Conservation (phyloP, 129 eudicot species). For the Lonicera japonica region DNA sequence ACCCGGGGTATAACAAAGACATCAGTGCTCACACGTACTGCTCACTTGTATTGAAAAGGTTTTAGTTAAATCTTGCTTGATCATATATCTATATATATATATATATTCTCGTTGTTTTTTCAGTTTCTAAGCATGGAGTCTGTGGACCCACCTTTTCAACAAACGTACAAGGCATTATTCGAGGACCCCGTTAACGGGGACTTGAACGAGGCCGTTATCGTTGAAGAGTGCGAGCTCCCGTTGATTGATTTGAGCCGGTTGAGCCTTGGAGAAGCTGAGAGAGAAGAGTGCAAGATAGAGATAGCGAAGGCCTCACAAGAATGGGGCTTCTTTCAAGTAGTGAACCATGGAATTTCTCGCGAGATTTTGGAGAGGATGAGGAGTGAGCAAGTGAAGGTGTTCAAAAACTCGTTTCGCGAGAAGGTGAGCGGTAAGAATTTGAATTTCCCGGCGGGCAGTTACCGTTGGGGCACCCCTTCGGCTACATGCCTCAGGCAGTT, state of each 20-base stretch:
- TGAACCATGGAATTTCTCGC: constrained; percentile 63
- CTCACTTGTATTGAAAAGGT: no score
- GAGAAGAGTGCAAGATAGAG: constrained; percentile 38
- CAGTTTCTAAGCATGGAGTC: constrained; percentile 33
- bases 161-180: constrained; percentile 41
- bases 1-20: no score
- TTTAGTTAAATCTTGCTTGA: no score
- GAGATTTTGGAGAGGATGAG: constrained; percentile 58
- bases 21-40: no score
- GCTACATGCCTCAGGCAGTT: constrained; percentile 56
- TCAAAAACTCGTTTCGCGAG: constrained; percentile 50
- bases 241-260: constrained; percentile 55
- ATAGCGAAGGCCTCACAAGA: constrained; percentile 67
- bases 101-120: no score
- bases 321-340: constrained; percentile 91
- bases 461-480: constrained; percentile 71
- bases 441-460: constrained; percentile 54
- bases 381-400: constrained; percentile 52
- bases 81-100: no score
- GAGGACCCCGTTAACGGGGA: not conserved
- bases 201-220: not conserved
- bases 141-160: constrained; percentile 57
- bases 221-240: constrained; percentile 67
- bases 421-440: constrained; percentile 33
- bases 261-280: constrained; percentile 29